Evolutionary conservation across 495 filamentous ascomycete genomes (phyloP), one percentile per base, ranked within the genome.

Genomic region (Melanomma pulvis-pyrius): DNA sequence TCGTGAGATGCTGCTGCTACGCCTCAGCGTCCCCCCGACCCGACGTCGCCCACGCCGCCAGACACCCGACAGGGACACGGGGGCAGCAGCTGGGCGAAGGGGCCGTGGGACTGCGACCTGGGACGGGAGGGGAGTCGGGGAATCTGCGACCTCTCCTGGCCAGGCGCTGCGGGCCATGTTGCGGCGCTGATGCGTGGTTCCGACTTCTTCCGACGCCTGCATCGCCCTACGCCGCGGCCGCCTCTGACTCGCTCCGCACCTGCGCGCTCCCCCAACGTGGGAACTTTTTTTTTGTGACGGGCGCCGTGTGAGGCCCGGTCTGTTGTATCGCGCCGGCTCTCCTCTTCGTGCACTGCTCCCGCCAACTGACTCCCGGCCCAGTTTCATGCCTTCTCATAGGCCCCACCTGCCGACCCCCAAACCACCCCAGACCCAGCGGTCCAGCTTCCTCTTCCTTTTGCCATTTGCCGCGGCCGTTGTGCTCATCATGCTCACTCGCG

Each of bases 261-360:
- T 22, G n/a, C 46, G 19, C 47, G 24, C n/a, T 15, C 3, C 5
- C 47, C 48, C 44, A 3, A 58, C 4, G 30, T 57, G 53, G 65
- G 39, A 61, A 63, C 29, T 50, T 63, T 41, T 50, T 63, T 68
- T 71, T 71, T 65, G 69, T 68, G 29, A 71, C 69, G 25, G 7
- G 52, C 24, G 29, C 46, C 22, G 57, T 70, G 39, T 19, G 65
- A 68, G 59, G 46, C 28, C 48, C 22, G 7, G 17, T 53, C 26
- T 49, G 21, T 19, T 21, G 25, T 28, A 25, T 44, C 39, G 54
- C 54, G 24, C 48, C 69, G 69, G 69, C 59, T 71, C 69, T 68
- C 64, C 69, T 56, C 59, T 25, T 15, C 28, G n/a, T n/a, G 15
- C 15, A 15, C 28, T 6, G 11, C 52, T 6, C 64, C 64, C 56